Percentiles rank a stretch among this genome's conserved stretches.
Evolutionary conservation across 768 basidiomycete species (phyloP).

Genomic region (Auriscalpium vulgare): DNA sequence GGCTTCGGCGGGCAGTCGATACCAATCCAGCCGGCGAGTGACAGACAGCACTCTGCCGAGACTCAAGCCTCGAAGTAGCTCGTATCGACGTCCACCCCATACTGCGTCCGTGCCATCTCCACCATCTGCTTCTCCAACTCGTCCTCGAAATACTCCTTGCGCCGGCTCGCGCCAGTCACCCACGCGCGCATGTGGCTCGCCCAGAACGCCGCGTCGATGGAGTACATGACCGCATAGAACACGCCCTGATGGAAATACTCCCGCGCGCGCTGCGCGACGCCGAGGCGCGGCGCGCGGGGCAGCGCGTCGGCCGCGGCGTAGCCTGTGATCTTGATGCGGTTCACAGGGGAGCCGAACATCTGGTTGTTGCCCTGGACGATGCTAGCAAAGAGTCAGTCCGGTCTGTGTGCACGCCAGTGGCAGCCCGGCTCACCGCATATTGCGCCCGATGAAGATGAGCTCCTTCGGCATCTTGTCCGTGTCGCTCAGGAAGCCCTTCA

Average conservation of each 20-base stretch:
- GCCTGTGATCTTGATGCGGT: conserved; percentile 85
- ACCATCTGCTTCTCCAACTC: conserved; percentile 9
- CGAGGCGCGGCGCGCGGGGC: conserved; percentile 33
- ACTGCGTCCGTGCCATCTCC: conserved; percentile 6
- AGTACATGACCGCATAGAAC: conserved; percentile 58
- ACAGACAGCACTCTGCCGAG: too few species aligned
- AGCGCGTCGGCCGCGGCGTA: conserved; percentile 72
- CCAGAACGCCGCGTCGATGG: conserved; percentile 71
- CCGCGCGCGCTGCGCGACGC: conserved; percentile 32
- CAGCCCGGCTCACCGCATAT: conserved; percentile 47
- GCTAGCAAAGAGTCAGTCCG: conserved; percentile 5
- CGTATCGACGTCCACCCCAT: conserved; percentile 8
- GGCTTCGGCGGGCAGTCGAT: too few species aligned
- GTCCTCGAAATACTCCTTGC: neutral
- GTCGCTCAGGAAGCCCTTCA: conserved; percentile 60
- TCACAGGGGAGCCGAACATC: conserved; percentile 76
- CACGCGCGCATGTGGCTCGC: conserved; percentile 14
- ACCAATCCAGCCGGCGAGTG: too few species aligned
- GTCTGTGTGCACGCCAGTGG: neutral
- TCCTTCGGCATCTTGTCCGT: conserved; percentile 76
- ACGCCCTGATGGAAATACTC: conserved; percentile 54
- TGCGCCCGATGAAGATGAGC: conserved; percentile 66
- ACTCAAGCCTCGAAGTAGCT: conserved; percentile 1
- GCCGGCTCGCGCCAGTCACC: conserved; percentile 1
- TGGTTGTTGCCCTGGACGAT: conserved; percentile 63